Evolutionary conservation across 164 flowering plant species (phyloP).

Genomic region (Dillenia suffruticosa): DNA sequence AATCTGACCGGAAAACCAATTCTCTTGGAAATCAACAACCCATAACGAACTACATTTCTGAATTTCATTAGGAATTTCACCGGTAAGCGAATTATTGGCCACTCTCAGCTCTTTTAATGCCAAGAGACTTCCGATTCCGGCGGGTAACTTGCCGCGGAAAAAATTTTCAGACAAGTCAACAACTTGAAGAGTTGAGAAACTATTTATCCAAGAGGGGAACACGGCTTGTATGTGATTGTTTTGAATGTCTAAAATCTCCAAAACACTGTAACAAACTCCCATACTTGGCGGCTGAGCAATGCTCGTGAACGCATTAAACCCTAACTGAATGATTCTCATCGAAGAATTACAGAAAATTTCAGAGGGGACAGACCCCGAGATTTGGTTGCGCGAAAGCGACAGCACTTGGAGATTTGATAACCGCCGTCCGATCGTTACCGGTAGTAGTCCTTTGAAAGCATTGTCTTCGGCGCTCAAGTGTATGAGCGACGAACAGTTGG

Average conservation of each 20-base stretch:
- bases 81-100: constrained; percentile 58
- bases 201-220: constrained; percentile 59
- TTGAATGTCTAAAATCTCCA: constrained; percentile 62
- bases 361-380: constrained; percentile 59
- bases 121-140: constrained; percentile 31
- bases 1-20: constrained; percentile 48
- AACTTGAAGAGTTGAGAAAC: constrained; percentile 28
- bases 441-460: constrained; percentile 54
- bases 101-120: constrained; percentile 52
- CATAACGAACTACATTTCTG: constrained; percentile 33
- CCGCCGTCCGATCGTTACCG: constrained; percentile 50
- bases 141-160: constrained; percentile 47
- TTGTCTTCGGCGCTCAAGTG: constrained; percentile 75
- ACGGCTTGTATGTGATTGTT: constrained; percentile 44
- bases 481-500: constrained; percentile 66
- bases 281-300: constrained; percentile 28
- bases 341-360: constrained; percentile 45
- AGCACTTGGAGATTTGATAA: constrained; percentile 53
- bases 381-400: constrained; percentile 51
- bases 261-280: constrained; percentile 22
- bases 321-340: constrained; percentile 47
- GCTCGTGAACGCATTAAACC: constrained; percentile 67
- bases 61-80: constrained; percentile 39
- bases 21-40: constrained; percentile 56
- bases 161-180: constrained; percentile 50